These are phyloP conservation scores for Microdochium nivale DNA, from an alignment of 2,329 filamentous ascomycete species.

Conservation along the genomic window DNA sequence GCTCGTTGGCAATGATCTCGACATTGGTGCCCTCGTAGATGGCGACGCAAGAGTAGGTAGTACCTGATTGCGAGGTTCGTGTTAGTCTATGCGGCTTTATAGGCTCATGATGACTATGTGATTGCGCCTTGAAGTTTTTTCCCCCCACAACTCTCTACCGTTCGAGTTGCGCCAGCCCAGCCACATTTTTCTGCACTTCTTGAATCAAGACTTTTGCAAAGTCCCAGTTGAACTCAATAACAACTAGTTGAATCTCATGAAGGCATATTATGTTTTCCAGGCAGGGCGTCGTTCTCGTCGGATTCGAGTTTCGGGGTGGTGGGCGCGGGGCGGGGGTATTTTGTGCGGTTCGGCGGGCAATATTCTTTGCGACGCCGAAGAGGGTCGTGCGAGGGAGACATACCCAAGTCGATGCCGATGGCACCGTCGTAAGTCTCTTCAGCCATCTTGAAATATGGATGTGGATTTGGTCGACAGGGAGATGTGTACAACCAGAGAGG, in stretches of 20 bases:
- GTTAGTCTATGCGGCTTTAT: conserved; percentile 9
- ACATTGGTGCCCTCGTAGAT: conserved; percentile 99
- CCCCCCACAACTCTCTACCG: neutral
- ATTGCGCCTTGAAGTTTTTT: neutral
- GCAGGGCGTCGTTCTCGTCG: neutral
- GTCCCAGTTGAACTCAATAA: neutral
- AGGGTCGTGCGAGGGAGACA: conserved; percentile 24
- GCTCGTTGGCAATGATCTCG: conserved; percentile 99
- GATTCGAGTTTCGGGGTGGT: neutral
- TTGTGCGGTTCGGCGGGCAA: neutral
- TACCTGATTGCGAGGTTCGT: conserved; percentile 50
- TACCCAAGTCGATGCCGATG: conserved; percentile 99
- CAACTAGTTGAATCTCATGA: neutral
- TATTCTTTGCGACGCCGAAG: conserved; percentile 2
- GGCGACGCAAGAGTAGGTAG: conserved; percentile 99
- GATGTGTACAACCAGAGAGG: neutral
- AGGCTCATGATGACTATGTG: conserved; percentile 2
- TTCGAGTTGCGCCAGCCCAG: too few relatives aligned
- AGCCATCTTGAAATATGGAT: conserved; percentile 60
- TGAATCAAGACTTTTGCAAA: neutral
- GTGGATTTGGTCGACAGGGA: conserved; percentile 7
- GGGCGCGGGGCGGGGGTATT: neutral
- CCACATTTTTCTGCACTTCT: too few relatives aligned
- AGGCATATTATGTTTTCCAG: neutral
- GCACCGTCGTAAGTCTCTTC: conserved; percentile 99